A percentile compares a stretch with the other conserved stretches of the same genome.
These are phyloP conservation scores for Scedosporium aurantiacum DNA, from an alignment of 2,329 filamentous ascomycete species.

Conservation along the genomic window DNA sequence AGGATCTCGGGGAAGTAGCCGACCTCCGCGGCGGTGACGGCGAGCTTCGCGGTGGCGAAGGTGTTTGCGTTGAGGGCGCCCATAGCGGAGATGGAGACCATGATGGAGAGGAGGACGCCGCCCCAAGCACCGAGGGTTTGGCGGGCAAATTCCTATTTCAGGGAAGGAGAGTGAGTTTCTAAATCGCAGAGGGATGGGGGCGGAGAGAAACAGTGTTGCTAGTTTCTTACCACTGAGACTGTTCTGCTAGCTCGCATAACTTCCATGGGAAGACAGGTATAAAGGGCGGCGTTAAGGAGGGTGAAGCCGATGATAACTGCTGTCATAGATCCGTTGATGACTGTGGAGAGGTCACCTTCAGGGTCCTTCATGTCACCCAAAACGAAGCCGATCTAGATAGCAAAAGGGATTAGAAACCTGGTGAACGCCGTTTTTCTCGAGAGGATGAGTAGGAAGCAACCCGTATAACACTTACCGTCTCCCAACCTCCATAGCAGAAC, in stretches of 20 bases:
- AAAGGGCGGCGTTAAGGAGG: conserved; percentile 85
- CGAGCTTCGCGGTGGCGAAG: conserved; percentile 82
- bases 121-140: conserved; percentile 82
- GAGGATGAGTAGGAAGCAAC: conserved; percentile 2
- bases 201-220: not conserved
- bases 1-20: conserved; percentile 85
- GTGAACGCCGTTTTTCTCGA: too few relatives aligned
- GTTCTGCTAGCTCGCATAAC: conserved; percentile 83
- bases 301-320: conserved; percentile 85
- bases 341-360: conserved; percentile 85
- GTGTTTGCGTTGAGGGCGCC: conserved; percentile 92
- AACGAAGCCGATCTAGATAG: conserved; percentile 13
- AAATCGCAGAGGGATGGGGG: conserved; percentile 3
- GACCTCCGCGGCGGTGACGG: conserved; percentile 91
- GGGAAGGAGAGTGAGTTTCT: conserved; percentile 10
- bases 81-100: conserved; percentile 86
- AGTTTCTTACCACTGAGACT: conserved; percentile 60
- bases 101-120: conserved; percentile 71
- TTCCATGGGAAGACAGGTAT: conserved; percentile 74
- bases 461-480: conserved; percentile 61
- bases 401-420: too few relatives aligned
- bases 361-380: conserved; percentile 65
- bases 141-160: conserved; percentile 52
- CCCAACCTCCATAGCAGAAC: conserved; percentile 98
- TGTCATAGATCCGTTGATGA: conserved; percentile 94